Conservation (phyloP, 2,329 filamentous ascomycete species). For the Ceratocystis smalleyi region DNA sequence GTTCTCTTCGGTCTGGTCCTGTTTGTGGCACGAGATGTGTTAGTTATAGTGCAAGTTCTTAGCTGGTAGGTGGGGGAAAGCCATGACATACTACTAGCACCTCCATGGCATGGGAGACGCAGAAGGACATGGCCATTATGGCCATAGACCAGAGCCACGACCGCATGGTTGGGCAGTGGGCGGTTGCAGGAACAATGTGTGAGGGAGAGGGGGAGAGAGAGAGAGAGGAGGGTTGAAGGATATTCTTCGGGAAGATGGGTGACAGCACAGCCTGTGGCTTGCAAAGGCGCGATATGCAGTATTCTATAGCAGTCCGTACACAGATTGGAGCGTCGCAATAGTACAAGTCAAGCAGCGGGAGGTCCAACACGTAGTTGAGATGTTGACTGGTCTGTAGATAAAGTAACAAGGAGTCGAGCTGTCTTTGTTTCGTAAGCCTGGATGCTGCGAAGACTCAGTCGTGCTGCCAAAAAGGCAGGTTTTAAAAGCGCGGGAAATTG, state of each 20-base stretch:
- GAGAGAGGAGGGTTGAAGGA: no score
- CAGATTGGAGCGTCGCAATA: not conserved
- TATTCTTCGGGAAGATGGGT: no score
- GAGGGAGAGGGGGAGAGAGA: no score
- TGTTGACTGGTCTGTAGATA: not conserved
- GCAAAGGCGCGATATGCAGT: no score
- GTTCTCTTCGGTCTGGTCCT: slow-evolving; percentile 56
- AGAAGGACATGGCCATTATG: slow-evolving; percentile 36
- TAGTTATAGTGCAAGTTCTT: not conserved
- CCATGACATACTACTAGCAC: slow-evolving; percentile 28
- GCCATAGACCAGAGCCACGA: slow-evolving; percentile 16
- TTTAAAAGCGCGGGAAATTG: not conserved
- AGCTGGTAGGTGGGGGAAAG: slow-evolving; percentile 1
- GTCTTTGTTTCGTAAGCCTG: not conserved
- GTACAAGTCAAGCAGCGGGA: not conserved
- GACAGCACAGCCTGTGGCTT: no score
- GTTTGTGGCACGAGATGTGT: not conserved
- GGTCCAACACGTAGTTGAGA: not conserved
- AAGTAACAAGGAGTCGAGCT: not conserved
- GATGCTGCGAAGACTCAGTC: not conserved
- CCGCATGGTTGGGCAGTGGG: slow-evolving; percentile 6
- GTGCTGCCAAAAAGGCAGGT: not conserved
- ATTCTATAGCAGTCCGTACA: no score
- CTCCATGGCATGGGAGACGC: slow-evolving; percentile 42
- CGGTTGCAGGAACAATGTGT: not conserved